Percentiles rank a stretch among this genome's conserved stretches.
These are phyloP conservation scores for Pichia sorboxylosa DNA, from an alignment of 1,139 yeast genomes.

Conservation along the genomic window DNA sequence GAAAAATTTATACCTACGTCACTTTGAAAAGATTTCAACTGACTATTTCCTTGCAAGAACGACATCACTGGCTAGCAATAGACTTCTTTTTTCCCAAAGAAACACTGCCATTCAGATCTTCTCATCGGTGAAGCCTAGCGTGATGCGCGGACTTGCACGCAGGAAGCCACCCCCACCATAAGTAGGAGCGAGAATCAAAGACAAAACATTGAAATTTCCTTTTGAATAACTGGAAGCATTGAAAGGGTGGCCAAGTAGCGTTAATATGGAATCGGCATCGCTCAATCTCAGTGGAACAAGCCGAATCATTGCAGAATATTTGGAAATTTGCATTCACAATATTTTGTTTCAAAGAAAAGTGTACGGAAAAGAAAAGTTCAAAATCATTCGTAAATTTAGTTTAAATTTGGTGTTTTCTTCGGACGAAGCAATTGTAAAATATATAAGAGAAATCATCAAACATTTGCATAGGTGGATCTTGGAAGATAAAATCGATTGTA, in stretches of 20 bases:
- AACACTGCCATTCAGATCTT: too few relatives aligned
- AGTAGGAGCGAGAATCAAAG: too few relatives aligned
- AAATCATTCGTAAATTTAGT: slow-evolving; percentile 70
- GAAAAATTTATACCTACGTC: slow-evolving; percentile 5
- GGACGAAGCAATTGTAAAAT: slow-evolving; percentile 67
- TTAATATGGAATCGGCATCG: background rate
- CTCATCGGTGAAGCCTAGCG: too few relatives aligned
- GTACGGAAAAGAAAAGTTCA: slow-evolving; percentile 82
- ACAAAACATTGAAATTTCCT: too few relatives aligned
- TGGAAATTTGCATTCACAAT: slow-evolving; percentile 67
- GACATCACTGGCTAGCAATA: slow-evolving; percentile 6
- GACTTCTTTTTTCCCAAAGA: too few relatives aligned
- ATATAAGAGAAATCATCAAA: slow-evolving; percentile 55
- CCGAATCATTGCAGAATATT: slow-evolving; percentile 70
- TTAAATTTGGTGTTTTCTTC: slow-evolving; percentile 59
- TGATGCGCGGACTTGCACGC: too few relatives aligned
- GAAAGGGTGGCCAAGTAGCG: background rate
- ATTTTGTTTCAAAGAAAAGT: slow-evolving; percentile 84
- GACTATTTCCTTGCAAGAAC: slow-evolving; percentile 11
- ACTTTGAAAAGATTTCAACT: slow-evolving; percentile 9
- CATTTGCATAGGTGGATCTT: slow-evolving; percentile 78
- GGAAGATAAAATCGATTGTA: slow-evolving; percentile 54
- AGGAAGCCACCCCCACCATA: too few relatives aligned
- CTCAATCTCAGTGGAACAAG: slow-evolving; percentile 62
- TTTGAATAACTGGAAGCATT: too few relatives aligned